Percentiles rank a stretch among this genome's conserved stretches.
These are phyloP conservation scores for Aurantiochytrium sp. DNA, from an alignment of 108 stramenopile genomes.

Conservation along the genomic window DNA sequence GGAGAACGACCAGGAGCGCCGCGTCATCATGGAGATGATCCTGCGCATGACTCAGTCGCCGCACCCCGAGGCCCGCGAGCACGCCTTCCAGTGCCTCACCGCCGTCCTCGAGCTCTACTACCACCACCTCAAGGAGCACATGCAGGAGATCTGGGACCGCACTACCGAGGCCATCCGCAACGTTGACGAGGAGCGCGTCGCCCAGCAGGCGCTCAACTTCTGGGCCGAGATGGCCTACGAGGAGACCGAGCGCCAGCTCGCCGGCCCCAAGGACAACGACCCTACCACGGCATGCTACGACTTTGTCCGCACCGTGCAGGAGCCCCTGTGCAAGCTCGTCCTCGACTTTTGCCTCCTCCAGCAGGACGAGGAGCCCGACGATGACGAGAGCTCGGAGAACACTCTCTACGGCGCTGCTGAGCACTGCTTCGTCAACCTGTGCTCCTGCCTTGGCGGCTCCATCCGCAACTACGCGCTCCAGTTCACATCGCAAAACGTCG, in stretches of 20 bases:
- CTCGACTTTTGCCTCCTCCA: neutral
- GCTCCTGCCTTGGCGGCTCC: neutral
- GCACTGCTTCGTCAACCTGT: neutral
- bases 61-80: neutral
- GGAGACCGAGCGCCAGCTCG: neutral
- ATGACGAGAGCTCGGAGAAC: neutral
- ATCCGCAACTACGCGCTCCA: neutral
- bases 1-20: neutral
- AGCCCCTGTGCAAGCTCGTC: neutral
- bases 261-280: neutral
- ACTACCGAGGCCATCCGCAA: neutral
- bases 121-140: neutral
- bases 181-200: neutral
- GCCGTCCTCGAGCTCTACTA: neutral
- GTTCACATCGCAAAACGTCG: neutral
- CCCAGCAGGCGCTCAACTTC: neutral
- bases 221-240: slow-evolving; percentile 22
- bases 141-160: neutral
- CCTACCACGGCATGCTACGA: neutral
- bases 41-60: neutral
- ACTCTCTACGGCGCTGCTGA: neutral
- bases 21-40: slow-evolving; percentile 8
- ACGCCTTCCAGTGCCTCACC: slow-evolving; percentile 6
- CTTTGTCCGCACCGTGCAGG: neutral
- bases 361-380: slow-evolving; percentile 2